A percentile compares a stretch with the other conserved stretches of the same genome.
Conservation (phyloP, 2,329 filamentous ascomycete species). For the Cladosporium sp. region DNA sequence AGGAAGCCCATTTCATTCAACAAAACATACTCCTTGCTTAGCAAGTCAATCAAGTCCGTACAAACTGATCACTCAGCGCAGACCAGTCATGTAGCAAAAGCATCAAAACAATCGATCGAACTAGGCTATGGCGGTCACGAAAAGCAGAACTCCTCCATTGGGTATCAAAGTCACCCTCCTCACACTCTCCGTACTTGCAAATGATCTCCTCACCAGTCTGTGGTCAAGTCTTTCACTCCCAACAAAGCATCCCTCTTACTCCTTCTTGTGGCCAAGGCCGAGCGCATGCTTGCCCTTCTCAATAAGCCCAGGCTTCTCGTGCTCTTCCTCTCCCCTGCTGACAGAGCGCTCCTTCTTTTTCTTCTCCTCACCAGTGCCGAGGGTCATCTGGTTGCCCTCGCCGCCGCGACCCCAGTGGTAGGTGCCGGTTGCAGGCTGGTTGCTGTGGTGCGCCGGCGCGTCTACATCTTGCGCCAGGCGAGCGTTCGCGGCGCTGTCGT, state of each 20-base stretch:
- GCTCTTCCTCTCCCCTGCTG: constrained; percentile 19
- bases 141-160: not conserved
- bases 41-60: too few relatives aligned
- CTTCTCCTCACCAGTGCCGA: constrained; percentile 37
- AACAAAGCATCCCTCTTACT: not conserved
- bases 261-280: constrained; percentile 38
- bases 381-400: constrained; percentile 61
- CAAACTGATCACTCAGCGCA: too few relatives aligned
- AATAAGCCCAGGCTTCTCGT: constrained; percentile 36
- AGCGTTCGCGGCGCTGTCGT: constrained; percentile 66
- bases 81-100: too few relatives aligned
- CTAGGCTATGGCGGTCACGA: not conserved
- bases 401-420: constrained; percentile 71
- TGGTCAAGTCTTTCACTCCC: too few relatives aligned
- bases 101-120: not conserved
- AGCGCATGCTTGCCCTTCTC: constrained; percentile 53
- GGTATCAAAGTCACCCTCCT: not conserved
- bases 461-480: constrained; percentile 80
- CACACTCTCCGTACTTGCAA: not conserved
- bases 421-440: constrained; percentile 50
- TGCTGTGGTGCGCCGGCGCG: constrained; percentile 41
- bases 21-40: too few relatives aligned
- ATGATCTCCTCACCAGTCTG: not conserved
- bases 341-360: constrained; percentile 15
- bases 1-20: too few relatives aligned